A percentile compares a stretch with the other conserved stretches of the same genome.
These are phyloP conservation scores for Arthroderma sp. DNA, from an alignment of 2,329 filamentous ascomycete genomes.

Conservation along the genomic window DNA sequence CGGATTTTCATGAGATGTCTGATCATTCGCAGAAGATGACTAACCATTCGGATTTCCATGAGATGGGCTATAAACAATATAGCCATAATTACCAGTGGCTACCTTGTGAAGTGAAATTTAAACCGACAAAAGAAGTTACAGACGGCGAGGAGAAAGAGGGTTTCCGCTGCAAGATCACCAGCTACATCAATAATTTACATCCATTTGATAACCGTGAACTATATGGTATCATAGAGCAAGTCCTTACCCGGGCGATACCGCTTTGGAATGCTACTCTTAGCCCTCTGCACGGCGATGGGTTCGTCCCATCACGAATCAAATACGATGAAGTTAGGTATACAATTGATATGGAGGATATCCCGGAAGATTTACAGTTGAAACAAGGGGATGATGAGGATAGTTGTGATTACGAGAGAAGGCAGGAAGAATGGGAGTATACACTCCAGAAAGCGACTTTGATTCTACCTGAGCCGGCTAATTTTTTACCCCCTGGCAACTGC, in stretches of 20 bases:
- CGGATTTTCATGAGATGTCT: too few relatives aligned
- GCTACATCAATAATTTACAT: conserved; percentile 32
- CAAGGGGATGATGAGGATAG: conserved; percentile 4
- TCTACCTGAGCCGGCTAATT: conserved; percentile 12
- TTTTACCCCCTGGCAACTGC: conserved; percentile 5
- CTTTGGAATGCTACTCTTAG: conserved; percentile 21
- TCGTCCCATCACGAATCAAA: too few relatives aligned
- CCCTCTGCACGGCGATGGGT: neutral
- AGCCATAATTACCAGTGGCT: conserved; percentile 33
- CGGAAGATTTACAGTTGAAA: conserved; percentile 9
- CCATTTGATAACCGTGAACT: conserved; percentile 18
- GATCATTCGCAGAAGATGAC: too few relatives aligned
- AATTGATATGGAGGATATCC: neutral
- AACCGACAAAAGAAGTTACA: conserved; percentile 6
- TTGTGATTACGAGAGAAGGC: conserved; percentile 4
- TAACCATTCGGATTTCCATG: too few relatives aligned
- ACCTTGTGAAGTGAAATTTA: conserved; percentile 23
- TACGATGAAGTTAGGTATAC: conserved; percentile 2
- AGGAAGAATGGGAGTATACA: conserved; percentile 4
- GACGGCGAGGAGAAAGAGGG: neutral
- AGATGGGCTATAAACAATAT: too few relatives aligned
- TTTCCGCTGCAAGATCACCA: conserved; percentile 17
- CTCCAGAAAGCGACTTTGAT: conserved; percentile 5
- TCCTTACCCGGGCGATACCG: conserved; percentile 21
- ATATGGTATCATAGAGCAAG: conserved; percentile 21